Conservation (phyloP, 1,284 basidiomycete genomes). For the Leccinum ambiguum region DNA sequence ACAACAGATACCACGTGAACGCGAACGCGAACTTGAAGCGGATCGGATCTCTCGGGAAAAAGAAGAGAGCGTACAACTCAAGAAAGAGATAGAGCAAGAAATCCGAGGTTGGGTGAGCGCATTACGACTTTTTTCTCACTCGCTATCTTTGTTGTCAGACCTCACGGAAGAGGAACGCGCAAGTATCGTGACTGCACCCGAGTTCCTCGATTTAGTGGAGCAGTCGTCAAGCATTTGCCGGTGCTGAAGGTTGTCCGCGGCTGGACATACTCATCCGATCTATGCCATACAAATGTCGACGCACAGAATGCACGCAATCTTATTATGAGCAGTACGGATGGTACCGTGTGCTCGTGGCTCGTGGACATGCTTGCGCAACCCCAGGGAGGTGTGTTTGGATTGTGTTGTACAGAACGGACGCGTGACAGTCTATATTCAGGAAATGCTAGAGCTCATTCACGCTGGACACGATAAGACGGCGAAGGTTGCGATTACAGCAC, state of each 20-base stretch:
- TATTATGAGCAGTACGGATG: slow-evolving; percentile 95
- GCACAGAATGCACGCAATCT: slow-evolving; percentile 98
- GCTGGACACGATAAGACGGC: slow-evolving; percentile 91
- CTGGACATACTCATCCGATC: slow-evolving; percentile 97
- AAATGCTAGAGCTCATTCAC: slow-evolving; percentile 86
- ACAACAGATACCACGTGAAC: no score
- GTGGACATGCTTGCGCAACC: slow-evolving; percentile 98
- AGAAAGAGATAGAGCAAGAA: no score
- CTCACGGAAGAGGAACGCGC: slow-evolving; percentile 82
- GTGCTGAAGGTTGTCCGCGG: slow-evolving; percentile 91
- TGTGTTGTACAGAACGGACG: background rate
- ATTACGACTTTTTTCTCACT: no score
- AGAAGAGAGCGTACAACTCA: no score
- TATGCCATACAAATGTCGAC: slow-evolving; percentile 97
- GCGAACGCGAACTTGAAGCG: no score
- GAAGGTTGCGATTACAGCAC: slow-evolving; percentile 90
- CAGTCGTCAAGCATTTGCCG: slow-evolving; percentile 91
- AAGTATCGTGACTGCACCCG: slow-evolving; percentile 80
- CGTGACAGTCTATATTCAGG: slow-evolving; percentile 46
- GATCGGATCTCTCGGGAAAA: no score
- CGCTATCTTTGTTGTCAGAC: slow-evolving; percentile 44
- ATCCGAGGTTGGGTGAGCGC: no score
- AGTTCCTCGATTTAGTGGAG: slow-evolving; percentile 93
- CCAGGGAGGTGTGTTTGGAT: slow-evolving; percentile 53
- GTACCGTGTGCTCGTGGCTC: slow-evolving; percentile 95